Evolutionary conservation across 768 basidiomycete species (phyloP), one percentile per base, ranked within the genome.

Genomic region (Boletus edulis): DNA sequence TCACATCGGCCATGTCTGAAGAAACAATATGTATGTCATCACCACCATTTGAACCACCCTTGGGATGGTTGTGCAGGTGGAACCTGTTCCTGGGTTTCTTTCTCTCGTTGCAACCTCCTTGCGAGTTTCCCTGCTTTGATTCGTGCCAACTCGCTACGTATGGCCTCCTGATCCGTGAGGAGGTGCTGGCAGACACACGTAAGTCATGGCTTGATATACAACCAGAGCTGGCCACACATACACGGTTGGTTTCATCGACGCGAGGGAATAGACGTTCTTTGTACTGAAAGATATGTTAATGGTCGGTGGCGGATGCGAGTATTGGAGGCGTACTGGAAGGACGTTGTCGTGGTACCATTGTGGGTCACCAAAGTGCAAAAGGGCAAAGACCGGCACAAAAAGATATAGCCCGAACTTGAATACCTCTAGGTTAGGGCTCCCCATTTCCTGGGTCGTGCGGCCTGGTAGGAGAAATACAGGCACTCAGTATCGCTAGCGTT

Each of bases 331-430:
- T 67, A 91, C 88, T 9, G 92, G 91, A 35, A 89, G 73, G 54
- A 95, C 91, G 61, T 90, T 78, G 46, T 77, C 74, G 52, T 81
- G 78, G 65, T 94, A 94, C 92, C 92, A 94, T 40, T 87, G 82
- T 6, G 91, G 90, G 69, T 94, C 89, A 42, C 92, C 91, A 65
- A 90, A 94, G 71, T 93, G 88, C 47, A 92, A 73, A 65, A 94
- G 80, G 22, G 89, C 86, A 44, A 80, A 74, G 54, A 94, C 83
- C 11, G 92, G 92, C 55, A 92, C 84, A 62, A 91, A 91, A 52
- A 94, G 83, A 70, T 94, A 94, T 17, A 92, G 72, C 4, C 83
- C 83, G 62, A 94, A 94, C 73, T 93, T 94, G 85, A 94, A 91
- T 17, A 94, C 81, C 71, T 94, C 92, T 51, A 94, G 84, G 68